Conservation (phyloP, 495 filamentous ascomycete species). For the Penicillium cataractarum region DNA sequence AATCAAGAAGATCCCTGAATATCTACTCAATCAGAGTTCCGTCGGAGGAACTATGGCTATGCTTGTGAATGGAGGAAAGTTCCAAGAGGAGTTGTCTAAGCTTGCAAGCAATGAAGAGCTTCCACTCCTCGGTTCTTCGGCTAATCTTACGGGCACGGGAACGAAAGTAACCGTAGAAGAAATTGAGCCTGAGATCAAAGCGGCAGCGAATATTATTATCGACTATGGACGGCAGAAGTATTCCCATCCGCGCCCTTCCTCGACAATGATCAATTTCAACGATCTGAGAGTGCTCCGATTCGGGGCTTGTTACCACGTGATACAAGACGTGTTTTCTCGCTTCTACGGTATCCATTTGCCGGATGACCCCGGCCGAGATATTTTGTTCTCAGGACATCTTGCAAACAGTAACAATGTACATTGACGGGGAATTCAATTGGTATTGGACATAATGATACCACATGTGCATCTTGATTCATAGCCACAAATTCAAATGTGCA, state of each 20-base stretch:
- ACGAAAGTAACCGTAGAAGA: slow-evolving; percentile 33
- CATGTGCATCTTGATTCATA: too few relatives aligned
- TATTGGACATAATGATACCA: too few relatives aligned
- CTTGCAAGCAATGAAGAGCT: slow-evolving; percentile 21
- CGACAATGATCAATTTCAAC: slow-evolving; percentile 38
- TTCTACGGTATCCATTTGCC: slow-evolving; percentile 28
- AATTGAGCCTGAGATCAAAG: slow-evolving; percentile 33
- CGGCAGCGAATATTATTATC: slow-evolving; percentile 33
- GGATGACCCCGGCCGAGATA: slow-evolving; percentile 26
- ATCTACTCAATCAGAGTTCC: slow-evolving; percentile 16
- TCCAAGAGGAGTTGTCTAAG: slow-evolving; percentile 30
- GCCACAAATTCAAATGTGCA: not conserved
- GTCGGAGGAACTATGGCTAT: slow-evolving; percentile 28
- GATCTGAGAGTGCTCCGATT: slow-evolving; percentile 29
- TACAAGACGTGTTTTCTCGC: slow-evolving; percentile 31
- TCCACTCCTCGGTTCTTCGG: slow-evolving; percentile 32
- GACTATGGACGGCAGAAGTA: slow-evolving; percentile 36
- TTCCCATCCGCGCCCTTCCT: slow-evolving; percentile 29
- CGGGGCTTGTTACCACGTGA: slow-evolving; percentile 39
- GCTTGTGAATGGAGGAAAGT: slow-evolving; percentile 31
- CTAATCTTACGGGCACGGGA: slow-evolving; percentile 32
- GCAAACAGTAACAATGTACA: not conserved
- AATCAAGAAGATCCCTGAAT: slow-evolving; percentile 9
- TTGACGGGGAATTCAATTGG: not conserved
- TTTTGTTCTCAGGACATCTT: slow-evolving; percentile 20